Conservation (phyloP, 1,139 yeast species). For the Yueomyces sp. region DNA sequence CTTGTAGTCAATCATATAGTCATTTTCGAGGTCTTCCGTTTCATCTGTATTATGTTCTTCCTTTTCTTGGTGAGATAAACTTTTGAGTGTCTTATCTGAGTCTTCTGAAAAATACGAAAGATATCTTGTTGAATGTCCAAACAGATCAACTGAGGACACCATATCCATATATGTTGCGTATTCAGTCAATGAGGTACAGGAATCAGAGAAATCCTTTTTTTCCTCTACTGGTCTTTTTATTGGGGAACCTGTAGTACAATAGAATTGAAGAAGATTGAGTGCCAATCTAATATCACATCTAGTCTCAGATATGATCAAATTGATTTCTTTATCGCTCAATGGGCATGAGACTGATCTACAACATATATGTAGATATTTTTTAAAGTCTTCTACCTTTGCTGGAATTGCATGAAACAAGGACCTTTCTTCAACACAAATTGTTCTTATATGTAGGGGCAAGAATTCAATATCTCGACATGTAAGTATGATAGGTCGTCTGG, state of each 20-base stretch:
- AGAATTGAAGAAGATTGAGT: conserved; percentile 42
- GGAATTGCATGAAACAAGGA: conserved; percentile 25
- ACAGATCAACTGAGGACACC: conserved; percentile 31
- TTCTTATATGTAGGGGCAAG: conserved; percentile 43
- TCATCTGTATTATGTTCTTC: conserved; percentile 23
- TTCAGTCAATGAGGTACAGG: too few species aligned
- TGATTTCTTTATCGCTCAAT: conserved; percentile 27
- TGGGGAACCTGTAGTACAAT: background rate
- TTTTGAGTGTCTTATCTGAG: conserved; percentile 27
- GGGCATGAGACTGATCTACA: background rate
- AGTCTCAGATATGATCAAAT: conserved; percentile 25
- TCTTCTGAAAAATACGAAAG: conserved; percentile 32
- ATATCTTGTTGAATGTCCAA: conserved; percentile 20
- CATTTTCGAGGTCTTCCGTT: conserved; percentile 13
- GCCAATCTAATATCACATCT: conserved; percentile 43
- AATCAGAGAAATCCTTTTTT: conserved; percentile 5
- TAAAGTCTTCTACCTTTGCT: background rate
- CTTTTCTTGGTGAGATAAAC: conserved; percentile 8
- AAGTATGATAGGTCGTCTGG: conserved; percentile 69
- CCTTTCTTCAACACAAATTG: conserved; percentile 32
- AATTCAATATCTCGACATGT: conserved; percentile 50
- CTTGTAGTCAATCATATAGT: conserved; percentile 19
- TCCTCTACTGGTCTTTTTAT: background rate
- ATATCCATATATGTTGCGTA: conserved; percentile 21
- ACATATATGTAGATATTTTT: background rate